Evolutionary conservation across 306 rosid species (phyloP).

Genomic region (Phaseolus lunatus): DNA sequence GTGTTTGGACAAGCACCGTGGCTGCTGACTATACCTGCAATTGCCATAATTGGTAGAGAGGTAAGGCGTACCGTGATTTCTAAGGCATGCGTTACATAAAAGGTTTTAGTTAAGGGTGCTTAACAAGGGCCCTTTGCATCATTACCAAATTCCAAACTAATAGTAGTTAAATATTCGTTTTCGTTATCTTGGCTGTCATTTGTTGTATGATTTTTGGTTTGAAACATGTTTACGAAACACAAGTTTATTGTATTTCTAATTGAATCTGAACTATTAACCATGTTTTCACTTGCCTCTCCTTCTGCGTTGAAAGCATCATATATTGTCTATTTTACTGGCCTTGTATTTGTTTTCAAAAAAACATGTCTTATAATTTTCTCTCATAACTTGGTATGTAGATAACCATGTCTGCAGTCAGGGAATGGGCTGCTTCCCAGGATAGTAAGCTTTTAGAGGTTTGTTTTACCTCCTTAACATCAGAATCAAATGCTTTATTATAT

Average conservation of each 20-base stretch:
- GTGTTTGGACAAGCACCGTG: conserved; percentile 74
- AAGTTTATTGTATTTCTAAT: conserved; percentile 1
- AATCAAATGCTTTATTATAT: conserved; percentile 13
- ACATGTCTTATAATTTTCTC: conserved; percentile 40
- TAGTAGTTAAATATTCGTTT: neutral
- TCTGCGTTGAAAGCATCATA: conserved; percentile 21
- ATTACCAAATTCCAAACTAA: conserved; percentile 11
- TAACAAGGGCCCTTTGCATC: neutral
- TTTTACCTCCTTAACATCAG: conserved; percentile 38
- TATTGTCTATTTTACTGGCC: conserved; percentile 24
- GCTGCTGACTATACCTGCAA: conserved; percentile 83
- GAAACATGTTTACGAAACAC: conserved; percentile 20
- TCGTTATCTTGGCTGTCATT: neutral
- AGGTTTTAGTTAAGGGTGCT: conserved; percentile 9
- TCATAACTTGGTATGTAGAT: conserved; percentile 61
- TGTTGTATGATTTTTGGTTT: conserved; percentile 2
- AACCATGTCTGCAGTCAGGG: conserved; percentile 99
- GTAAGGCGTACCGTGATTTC: conserved; percentile 50
- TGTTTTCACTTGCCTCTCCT: conserved; percentile 1
- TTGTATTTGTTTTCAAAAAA: conserved; percentile 24
- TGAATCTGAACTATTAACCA: conserved; percentile 16
- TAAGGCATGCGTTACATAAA: conserved; percentile 14
- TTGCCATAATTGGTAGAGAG: conserved; percentile 96
- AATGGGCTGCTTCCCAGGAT: conserved; percentile 99
- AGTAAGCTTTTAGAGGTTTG: conserved; percentile 89